Conservation (phyloP, 2,329 filamentous ascomycete genomes). For the Madurella mycetomatis region DNA sequence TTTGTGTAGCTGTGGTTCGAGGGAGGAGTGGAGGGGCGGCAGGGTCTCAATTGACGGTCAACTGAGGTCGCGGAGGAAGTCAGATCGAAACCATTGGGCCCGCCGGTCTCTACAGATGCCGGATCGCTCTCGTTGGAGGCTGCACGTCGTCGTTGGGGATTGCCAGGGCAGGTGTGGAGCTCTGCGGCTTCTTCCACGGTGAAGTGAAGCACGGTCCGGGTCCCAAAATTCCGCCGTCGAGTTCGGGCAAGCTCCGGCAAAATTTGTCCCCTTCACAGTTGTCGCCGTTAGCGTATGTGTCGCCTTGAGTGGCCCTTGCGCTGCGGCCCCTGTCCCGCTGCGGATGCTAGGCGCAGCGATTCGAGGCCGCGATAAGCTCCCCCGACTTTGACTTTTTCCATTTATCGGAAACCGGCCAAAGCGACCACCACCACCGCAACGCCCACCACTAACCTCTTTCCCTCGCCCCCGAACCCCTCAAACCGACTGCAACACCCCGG, state of each 20-base stretch:
- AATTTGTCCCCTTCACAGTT: slow-evolving; percentile 14
- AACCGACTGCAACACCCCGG: slow-evolving; percentile 10
- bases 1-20: not conserved
- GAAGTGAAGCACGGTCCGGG: not conserved
- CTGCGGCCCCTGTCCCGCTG: not conserved
- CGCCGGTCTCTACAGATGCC: not conserved
- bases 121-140: not conserved
- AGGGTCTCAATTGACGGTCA: no score
- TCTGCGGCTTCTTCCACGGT: slow-evolving; percentile 12
- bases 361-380: slow-evolving; percentile 14
- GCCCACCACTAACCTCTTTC: not conserved
- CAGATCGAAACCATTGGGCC: not conserved
- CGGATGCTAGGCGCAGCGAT: not conserved
- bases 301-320: not conserved
- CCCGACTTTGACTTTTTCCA: slow-evolving; percentile 16
- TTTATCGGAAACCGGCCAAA: slow-evolving; percentile 6
- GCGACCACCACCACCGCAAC: slow-evolving; percentile 7
- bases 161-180: slow-evolving; percentile 6
- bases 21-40: not conserved
- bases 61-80: not conserved
- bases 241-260: slow-evolving; percentile 11
- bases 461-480: not conserved
- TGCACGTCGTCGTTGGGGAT: slow-evolving; percentile 4
- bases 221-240: slow-evolving; percentile 8
- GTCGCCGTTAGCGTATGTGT: not conserved